Evolutionary conservation across 495 filamentous ascomycete genomes (phyloP), one percentile per base, ranked within the genome.

Genomic region (Durotheca rogersii): DNA sequence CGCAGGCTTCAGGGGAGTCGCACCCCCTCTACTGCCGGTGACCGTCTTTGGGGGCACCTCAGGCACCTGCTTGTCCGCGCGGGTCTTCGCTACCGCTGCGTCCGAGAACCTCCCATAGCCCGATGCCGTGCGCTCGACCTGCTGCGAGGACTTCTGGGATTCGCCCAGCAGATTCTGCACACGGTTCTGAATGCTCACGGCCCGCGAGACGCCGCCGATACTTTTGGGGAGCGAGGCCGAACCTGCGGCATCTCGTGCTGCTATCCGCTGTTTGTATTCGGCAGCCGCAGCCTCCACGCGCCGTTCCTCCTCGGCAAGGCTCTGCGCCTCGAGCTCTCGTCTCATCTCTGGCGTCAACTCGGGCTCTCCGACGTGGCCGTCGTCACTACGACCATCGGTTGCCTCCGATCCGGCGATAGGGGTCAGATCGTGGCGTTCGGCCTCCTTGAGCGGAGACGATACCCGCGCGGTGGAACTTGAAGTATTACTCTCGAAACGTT

Each of bases 261-360:
- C 84, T 33, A 95, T 75, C 18, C 86, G 84, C 48, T 82, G 78
- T 3, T 87, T 83, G 62, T 96, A 95, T 66, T 96, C 93, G 1
- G 88, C 90, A n/a, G 89, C 89, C 0, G 91, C 93, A 33, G 81
- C 85, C 25, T 88, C 90, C 7, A 98, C 94, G n/a, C 93, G 79
- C 50, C 84, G 85, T 67, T 98, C 93, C 69, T 97, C 93, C 65
- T 89, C 83, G 14, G 86, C 86, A 14, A 97, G 80, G 35, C 88
- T 81, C 27, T 84, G 78, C 15, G 90, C 81, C 66, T 98, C 93
- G 5, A 96, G 76, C 64, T 97, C 93, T 18, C 93, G 83, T 21
- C 90, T 83, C 75, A 92, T 86, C 68, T 97, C 94, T 0, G 92
- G 89, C 4, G 88, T 81, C 66, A 95, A 78, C 38, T 89, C 81